Evolutionary conservation across 2,329 filamentous ascomycete genomes (phyloP).

Genomic region (Penicillium carneum): DNA sequence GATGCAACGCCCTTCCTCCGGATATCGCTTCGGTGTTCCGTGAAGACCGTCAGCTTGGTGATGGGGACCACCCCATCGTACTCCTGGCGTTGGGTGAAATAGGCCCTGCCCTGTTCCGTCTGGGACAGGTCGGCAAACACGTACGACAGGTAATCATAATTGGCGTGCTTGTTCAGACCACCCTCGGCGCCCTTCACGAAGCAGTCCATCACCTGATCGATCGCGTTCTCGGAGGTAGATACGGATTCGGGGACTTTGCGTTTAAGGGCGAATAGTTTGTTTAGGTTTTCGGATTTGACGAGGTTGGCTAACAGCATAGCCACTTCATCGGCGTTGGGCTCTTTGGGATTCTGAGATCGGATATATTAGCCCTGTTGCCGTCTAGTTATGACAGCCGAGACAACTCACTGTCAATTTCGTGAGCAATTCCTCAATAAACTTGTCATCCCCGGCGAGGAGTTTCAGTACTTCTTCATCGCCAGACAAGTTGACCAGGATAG

Average conservation of each 20-base stretch:
- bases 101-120: slow-evolving; percentile 74
- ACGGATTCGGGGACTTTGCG: slow-evolving; percentile 74
- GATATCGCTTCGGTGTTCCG: slow-evolving; percentile 82
- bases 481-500: slow-evolving; percentile 80
- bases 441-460: slow-evolving; percentile 76
- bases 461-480: slow-evolving; percentile 79
- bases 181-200: slow-evolving; percentile 91
- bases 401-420: slow-evolving; percentile 75
- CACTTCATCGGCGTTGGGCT: slow-evolving; percentile 81
- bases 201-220: slow-evolving; percentile 92
- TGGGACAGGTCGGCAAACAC: slow-evolving; percentile 92
- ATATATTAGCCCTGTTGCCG: background rate
- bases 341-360: slow-evolving; percentile 57
- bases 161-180: slow-evolving; percentile 80
- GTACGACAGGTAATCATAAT: slow-evolving; percentile 93
- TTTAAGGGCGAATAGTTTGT: slow-evolving; percentile 71
- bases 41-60: slow-evolving; percentile 92
- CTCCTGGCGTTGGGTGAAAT: slow-evolving; percentile 75
- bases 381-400: slow-evolving; percentile 40
- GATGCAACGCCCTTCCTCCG: slow-evolving; percentile 92
- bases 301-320: slow-evolving; percentile 94
- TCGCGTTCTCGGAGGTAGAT: slow-evolving; percentile 72
- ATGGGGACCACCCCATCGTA: slow-evolving; percentile 88
- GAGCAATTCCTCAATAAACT: slow-evolving; percentile 78
- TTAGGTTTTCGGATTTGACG: slow-evolving; percentile 77